phyloP scores from a whole-genome alignment of 371 early-diverging fungal genomes.

The Actinomortierella ambigua region DNA sequence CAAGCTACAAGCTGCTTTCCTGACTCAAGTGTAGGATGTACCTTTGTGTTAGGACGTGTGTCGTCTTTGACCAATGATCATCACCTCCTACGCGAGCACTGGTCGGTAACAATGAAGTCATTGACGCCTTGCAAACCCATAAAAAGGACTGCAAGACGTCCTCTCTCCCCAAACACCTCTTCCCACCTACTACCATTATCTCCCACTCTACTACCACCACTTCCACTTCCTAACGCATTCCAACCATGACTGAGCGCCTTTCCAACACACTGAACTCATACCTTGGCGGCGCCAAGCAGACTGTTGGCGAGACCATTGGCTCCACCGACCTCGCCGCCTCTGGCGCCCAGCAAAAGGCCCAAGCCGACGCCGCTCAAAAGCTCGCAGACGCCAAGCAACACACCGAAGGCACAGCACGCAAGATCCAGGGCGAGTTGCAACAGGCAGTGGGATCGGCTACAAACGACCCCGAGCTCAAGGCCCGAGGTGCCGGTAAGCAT shows the following conservation, averaged over 20 bases:
- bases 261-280: constrained; percentile 22
- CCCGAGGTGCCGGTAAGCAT: constrained; percentile 39
- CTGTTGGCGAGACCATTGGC: constrained; percentile 23
- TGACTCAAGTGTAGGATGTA: no score
- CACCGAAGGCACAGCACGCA: constrained; percentile 35
- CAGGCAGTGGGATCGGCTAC: constrained; percentile 48
- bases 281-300: constrained; percentile 38
- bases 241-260: constrained; percentile 11
- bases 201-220: no score
- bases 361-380: constrained; percentile 23
- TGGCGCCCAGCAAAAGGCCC: constrained; percentile 31
- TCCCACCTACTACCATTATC: no score
- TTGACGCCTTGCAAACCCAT: no score
- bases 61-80: no score
- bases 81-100: no score
- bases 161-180: no score
- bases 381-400: constrained; percentile 22
- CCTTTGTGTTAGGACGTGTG: no score
- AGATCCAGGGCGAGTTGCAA: constrained; percentile 47
- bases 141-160: no score
- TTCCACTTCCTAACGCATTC: no score
- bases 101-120: no score
- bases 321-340: constrained; percentile 17
- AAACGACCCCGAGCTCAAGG: constrained; percentile 48
- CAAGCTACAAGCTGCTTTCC: no score